Evolutionary conservation across 2,329 filamentous ascomycete genomes (phyloP), one percentile per base, ranked within the genome.

Genomic region (Phyllosticta citrichinensis): DNA sequence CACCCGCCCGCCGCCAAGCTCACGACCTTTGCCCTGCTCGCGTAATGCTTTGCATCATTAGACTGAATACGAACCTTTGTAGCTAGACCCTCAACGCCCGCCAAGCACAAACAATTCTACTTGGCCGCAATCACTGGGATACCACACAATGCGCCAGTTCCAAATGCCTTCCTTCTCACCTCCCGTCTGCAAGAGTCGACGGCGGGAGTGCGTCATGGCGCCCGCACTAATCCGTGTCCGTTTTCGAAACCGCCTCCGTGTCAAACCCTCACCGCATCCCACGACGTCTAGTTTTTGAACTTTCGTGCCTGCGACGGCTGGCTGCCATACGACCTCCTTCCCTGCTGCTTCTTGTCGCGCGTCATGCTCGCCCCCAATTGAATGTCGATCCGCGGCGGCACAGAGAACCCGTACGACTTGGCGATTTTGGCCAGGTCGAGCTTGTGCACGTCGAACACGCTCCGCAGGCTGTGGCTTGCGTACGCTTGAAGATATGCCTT

Each of bases 401-500:
- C 83, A 4, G 80, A 75, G 74, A 96, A 95, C 0, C 90, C 90
- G 70, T 94, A 95, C 65, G 85, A 84, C 80, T 91, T 93, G 57
- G 89, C 89, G 3, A 95, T 86, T 76, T 92, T 93, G 68, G 87
- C 84, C 19, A 95, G 79, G 71, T 95, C 90, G 12, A 94, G 79
- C 71, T 90, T 89, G 73, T 90, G 81, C 58, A 95, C 85, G 72
- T 93, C 88, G 71, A 93, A 96, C 47, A 95, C 87, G n/a, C 85
- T 87, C 27, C 90, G 84, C 62, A 94, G 79, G 66, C 83, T 87
- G 76, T 93, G 94, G 62, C 87, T 91, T 22, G 93, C 91, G 71
- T 99, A 99, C 0, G 94, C 93, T 73, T 97, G 91, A 24, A 99
- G 82, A 73, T 99, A 99, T 20, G 89, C 90, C 63, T 89, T 84